Percentiles rank a stretch among this genome's conserved stretches.
Evolutionary conservation across 495 filamentous ascomycete genomes (phyloP).

Genomic region (Chaetomium fimeti): DNA sequence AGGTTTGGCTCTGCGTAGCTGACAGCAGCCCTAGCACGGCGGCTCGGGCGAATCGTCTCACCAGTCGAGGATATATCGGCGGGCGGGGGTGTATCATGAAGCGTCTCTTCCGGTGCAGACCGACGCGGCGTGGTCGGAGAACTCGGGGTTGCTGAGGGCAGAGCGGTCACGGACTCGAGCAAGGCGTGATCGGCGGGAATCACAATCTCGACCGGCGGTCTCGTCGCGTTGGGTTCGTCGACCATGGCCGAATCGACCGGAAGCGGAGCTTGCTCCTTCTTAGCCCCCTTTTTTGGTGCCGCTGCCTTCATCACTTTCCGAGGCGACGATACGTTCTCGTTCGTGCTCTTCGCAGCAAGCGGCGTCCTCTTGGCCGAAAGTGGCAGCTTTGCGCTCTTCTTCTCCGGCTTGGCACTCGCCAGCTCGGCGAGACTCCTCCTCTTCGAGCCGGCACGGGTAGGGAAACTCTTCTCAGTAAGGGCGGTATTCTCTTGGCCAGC

Average conservation of each 20-base stretch:
- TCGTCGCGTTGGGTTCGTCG: constrained; percentile 19
- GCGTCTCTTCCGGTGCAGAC: constrained; percentile 28
- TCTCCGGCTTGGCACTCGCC: constrained; percentile 33
- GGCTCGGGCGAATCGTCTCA: constrained; percentile 56
- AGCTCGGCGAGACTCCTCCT: constrained; percentile 39
- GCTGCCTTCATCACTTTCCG: constrained; percentile 37
- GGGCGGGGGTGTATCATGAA: constrained; percentile 57
- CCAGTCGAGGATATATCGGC: constrained; percentile 52
- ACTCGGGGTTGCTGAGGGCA: constrained; percentile 30
- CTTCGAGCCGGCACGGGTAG: constrained; percentile 22
- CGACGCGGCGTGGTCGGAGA: constrained; percentile 41
- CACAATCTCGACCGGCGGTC: constrained; percentile 25
- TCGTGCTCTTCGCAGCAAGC: constrained; percentile 47
- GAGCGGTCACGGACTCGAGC: constrained; percentile 36
- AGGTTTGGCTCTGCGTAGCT: constrained; percentile 87
- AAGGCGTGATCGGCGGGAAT: constrained; percentile 29
- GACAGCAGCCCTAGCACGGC: constrained; percentile 64
- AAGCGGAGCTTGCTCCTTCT: constrained; percentile 26
- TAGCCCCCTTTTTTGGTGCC: constrained; percentile 26
- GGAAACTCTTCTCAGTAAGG: constrained; percentile 18
- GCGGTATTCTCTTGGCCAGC: constrained; percentile 37
- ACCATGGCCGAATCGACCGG: constrained; percentile 16
- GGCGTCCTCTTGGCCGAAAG: constrained; percentile 47
- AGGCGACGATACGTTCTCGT: constrained; percentile 46
- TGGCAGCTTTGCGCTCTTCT: constrained; percentile 36